These are phyloP conservation scores for Phylloporus rhodoxanthus DNA, from an alignment of 768 basidiomycete species.

Conservation along the genomic window DNA sequence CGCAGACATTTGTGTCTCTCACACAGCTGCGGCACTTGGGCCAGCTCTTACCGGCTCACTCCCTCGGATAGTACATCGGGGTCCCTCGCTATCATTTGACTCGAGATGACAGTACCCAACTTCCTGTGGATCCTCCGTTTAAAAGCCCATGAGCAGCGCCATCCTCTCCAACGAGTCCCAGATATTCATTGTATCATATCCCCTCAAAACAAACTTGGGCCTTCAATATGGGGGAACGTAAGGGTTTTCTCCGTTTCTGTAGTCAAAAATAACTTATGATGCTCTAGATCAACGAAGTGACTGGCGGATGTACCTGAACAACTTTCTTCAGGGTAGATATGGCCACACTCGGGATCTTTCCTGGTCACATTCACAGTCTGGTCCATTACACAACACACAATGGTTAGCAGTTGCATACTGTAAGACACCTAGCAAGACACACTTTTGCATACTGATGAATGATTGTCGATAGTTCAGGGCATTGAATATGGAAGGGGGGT, in stretches of 20 bases:
- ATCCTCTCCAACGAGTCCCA: slow-evolving; percentile 5
- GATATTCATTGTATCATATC: slow-evolving; percentile 3
- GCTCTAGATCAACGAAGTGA: slow-evolving; percentile 17
- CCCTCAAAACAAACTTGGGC: slow-evolving; percentile 2
- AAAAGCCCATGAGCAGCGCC: slow-evolving; percentile 12
- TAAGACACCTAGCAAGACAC: slow-evolving; percentile 11
- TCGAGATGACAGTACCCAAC: slow-evolving; percentile 17
- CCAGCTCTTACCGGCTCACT: slow-evolving; percentile 6
- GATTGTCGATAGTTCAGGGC: slow-evolving; percentile 17
- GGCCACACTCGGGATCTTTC: slow-evolving; percentile 24
- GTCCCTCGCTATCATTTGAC: slow-evolving; percentile 22
- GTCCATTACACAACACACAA: slow-evolving; percentile 21
- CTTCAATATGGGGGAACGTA: slow-evolving; percentile 14
- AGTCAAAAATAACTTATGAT: slow-evolving; percentile 2
- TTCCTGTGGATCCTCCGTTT: slow-evolving; percentile 24
- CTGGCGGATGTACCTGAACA: slow-evolving; percentile 28
- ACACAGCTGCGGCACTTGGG: slow-evolving; percentile 19
- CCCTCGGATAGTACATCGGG: slow-evolving; percentile 1
- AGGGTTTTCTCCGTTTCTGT: neutral
- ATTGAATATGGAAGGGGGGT: slow-evolving; percentile 24
- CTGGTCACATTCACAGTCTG: slow-evolving; percentile 19
- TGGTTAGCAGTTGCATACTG: slow-evolving; percentile 25
- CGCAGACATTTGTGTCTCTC: slow-evolving; percentile 1
- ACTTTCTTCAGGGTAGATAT: slow-evolving; percentile 29
- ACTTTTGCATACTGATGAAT: slow-evolving; percentile 1